These are phyloP conservation scores for Selenicereus undatus DNA, from an alignment of 148 eudicot genomes.

Conservation along the genomic window DNA sequence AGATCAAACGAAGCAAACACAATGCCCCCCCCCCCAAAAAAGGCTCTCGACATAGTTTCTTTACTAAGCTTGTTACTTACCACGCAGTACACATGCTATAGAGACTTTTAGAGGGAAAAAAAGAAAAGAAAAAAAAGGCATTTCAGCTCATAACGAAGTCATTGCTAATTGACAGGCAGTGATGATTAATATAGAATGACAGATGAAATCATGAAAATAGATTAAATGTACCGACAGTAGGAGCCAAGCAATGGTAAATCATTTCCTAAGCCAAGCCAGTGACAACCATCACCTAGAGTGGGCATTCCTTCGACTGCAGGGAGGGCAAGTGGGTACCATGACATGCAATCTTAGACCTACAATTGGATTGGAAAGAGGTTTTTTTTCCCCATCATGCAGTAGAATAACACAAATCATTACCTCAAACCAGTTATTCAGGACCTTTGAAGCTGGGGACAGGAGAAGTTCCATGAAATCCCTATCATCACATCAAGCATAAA, in stretches of 20 bases:
- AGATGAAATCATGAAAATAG: not conserved
- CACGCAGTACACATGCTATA: not conserved
- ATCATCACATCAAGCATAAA: conserved; percentile 26
- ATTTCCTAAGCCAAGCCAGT: conserved; percentile 40
- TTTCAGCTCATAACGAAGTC: not conserved
- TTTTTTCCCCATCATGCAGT: not conserved
- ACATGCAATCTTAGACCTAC: not conserved
- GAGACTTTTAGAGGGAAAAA: too few species aligned
- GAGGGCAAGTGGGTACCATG: not conserved
- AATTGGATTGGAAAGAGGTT: not conserved
- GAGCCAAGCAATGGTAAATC: conserved; percentile 12
- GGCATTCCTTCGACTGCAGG: not conserved
- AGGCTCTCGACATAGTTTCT: too few species aligned
- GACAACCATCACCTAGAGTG: not conserved
- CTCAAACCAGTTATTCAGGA: conserved; percentile 98
- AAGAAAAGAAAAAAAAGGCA: too few species aligned
- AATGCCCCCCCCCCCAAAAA: not conserved
- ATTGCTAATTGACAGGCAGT: not conserved
- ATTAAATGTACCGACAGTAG: not conserved
- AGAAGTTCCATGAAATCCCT: conserved; percentile 93
- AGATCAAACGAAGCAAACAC: not conserved
- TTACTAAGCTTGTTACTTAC: not conserved
- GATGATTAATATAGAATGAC: not conserved
- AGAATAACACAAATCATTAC: conserved; percentile 32
- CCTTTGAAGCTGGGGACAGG: conserved; percentile 91